Conservation (phyloP, 805 yeast genomes). For the Kodamaea sagamina region DNA sequence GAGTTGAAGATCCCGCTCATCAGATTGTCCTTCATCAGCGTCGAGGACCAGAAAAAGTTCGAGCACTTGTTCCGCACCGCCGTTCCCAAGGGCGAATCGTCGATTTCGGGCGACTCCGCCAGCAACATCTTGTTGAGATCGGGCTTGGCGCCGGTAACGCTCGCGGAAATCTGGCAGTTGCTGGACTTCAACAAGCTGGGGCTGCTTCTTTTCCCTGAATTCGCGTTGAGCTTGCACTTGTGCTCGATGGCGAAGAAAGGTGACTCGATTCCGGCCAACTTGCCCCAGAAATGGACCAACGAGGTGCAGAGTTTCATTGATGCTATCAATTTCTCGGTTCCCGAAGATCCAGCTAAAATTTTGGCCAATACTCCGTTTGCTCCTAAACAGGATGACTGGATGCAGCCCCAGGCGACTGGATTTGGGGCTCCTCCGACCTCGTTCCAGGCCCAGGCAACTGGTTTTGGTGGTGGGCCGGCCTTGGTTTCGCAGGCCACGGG, state of each 20-base stretch:
- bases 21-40: conserved; percentile 80
- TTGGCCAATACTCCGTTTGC: conserved; percentile 50
- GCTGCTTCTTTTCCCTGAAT: conserved; percentile 85
- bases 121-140: conserved; percentile 79
- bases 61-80: conserved; percentile 82
- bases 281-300: conserved; percentile 73
- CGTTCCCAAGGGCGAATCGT: conserved; percentile 67
- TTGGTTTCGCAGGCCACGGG: conserved; percentile 16
- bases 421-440: conserved; percentile 26
- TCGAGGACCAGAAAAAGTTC: conserved; percentile 82
- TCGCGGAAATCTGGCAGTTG: conserved; percentile 87
- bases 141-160: conserved; percentile 67
- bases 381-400: conserved; percentile 28
- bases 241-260: conserved; percentile 79
- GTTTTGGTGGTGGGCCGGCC: conserved; percentile 18
- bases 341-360: conserved; percentile 51
- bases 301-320: conserved; percentile 91
- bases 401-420: conserved; percentile 36
- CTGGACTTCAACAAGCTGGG: conserved; percentile 91
- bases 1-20: conserved; percentile 70
- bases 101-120: conserved; percentile 72
- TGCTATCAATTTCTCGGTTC: conserved; percentile 77
- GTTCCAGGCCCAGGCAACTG: conserved; percentile 44
- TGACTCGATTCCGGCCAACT: conserved; percentile 67
- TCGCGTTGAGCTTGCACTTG: conserved; percentile 86